These are phyloP conservation scores for Trypanosoma grayi DNA, from an alignment of 208 protist genomes.

Conservation along the genomic window DNA sequence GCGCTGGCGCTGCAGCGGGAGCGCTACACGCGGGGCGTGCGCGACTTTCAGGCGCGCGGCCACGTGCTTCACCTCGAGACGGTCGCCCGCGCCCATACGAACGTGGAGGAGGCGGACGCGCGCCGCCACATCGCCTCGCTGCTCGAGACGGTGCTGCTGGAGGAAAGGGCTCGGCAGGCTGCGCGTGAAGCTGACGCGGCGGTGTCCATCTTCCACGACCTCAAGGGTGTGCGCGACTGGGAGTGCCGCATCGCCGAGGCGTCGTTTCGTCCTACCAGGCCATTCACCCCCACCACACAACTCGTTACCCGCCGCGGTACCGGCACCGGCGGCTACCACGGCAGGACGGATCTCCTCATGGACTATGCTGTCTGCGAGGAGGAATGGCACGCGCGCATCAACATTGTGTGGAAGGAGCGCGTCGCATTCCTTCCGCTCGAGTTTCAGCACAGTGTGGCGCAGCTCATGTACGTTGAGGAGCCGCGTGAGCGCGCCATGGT, in stretches of 20 bases:
- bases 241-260: slow-evolving; percentile 17
- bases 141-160: slow-evolving; percentile 4
- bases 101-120: slow-evolving; percentile 9
- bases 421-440: slow-evolving; percentile 18
- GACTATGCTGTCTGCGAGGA: slow-evolving; percentile 28
- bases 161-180: background rate
- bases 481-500: slow-evolving; percentile 12
- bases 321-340: slow-evolving; percentile 1
- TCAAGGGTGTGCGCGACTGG: slow-evolving; percentile 11
- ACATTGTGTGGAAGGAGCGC: slow-evolving; percentile 14
- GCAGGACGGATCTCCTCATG: slow-evolving; percentile 22
- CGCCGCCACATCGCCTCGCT: slow-evolving; percentile 6
- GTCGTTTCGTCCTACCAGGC: slow-evolving; percentile 8
- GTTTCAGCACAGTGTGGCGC: slow-evolving; percentile 5
- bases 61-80: slow-evolving; percentile 22
- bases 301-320: background rate
- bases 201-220: slow-evolving; percentile 8
- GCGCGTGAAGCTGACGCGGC: slow-evolving; percentile 5
- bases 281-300: slow-evolving; percentile 10
- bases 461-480: slow-evolving; percentile 26
- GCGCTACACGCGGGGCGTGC: slow-evolving; percentile 18
- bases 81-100: slow-evolving; percentile 3
- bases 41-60: slow-evolving; percentile 16
- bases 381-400: slow-evolving; percentile 18
- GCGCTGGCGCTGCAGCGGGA: slow-evolving; percentile 5